phyloP scores from a whole-genome alignment of 176 grass and related monocot species.

The Hyparrhenia diplandra region DNA sequence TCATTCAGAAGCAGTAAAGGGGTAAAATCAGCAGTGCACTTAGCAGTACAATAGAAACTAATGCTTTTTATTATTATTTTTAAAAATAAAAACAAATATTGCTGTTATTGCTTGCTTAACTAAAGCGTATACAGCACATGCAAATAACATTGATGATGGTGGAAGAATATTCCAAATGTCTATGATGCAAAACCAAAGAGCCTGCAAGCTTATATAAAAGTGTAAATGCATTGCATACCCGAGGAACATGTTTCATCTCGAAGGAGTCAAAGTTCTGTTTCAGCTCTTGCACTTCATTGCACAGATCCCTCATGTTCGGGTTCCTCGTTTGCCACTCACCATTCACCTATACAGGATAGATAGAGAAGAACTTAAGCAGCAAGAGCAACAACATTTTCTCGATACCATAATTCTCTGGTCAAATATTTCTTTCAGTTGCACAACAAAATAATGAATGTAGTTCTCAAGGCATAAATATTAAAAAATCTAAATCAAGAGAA shows the following conservation, averaged over 20 bases:
- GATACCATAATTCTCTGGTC: neutral
- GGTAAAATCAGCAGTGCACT: constrained; percentile 11
- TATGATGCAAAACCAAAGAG: neutral
- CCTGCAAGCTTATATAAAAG: neutral
- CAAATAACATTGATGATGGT: neutral
- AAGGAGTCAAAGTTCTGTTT: constrained; percentile 47
- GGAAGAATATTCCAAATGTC: neutral
- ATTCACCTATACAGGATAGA: constrained; percentile 39
- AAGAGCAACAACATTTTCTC: neutral
- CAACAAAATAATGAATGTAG: too few species aligned
- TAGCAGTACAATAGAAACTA: neutral
- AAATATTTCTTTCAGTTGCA: too few species aligned
- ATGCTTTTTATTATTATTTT: neutral
- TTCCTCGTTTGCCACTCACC: constrained; percentile 52
- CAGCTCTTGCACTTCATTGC: constrained; percentile 51
- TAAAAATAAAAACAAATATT: neutral
- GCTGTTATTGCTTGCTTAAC: neutral
- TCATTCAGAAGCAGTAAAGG: constrained; percentile 25
- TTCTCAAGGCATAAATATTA: neutral
- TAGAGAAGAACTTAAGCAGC: neutral
- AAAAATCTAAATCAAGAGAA: neutral
- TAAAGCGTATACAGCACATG: neutral
- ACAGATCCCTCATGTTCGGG: constrained; percentile 51
- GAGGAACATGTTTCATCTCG: constrained; percentile 45
- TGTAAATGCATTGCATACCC: constrained; percentile 29